phyloP scores from a whole-genome alignment of 139 green algal species.

The Dunaliella primolecta region DNA sequence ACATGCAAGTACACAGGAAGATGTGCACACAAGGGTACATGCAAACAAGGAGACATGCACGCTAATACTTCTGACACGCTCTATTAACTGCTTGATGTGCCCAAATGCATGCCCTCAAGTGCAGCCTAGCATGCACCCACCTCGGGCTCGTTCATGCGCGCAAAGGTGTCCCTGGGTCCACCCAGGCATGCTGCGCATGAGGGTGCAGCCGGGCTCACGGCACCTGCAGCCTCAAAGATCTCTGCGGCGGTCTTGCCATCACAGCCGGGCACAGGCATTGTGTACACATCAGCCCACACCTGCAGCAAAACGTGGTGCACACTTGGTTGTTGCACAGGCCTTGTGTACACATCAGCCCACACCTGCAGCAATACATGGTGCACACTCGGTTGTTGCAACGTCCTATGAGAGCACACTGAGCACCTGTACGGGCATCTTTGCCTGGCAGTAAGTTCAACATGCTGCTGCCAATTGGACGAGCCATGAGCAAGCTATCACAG shows the following conservation, averaged over 20 bases:
- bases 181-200: constrained; percentile 91
- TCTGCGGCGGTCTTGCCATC: constrained; percentile 91
- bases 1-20: too few species aligned
- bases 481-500: too few species aligned
- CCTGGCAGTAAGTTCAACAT: too few species aligned
- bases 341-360: constrained; percentile 90
- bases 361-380: constrained; percentile 70
- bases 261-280: constrained; percentile 83
- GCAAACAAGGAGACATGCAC: too few species aligned
- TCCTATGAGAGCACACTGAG: too few species aligned
- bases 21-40: too few species aligned
- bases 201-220: constrained; percentile 80
- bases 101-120: too few species aligned
- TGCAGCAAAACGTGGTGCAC: constrained; percentile 33
- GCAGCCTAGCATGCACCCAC: too few species aligned
- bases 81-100: too few species aligned
- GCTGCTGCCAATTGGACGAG: too few species aligned
- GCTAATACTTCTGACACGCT: too few species aligned
- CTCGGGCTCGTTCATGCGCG: constrained; percentile 93
- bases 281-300: constrained; percentile 95
- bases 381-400: constrained; percentile 53
- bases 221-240: constrained; percentile 92
- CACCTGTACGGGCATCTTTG: too few species aligned
- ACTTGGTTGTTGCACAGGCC: constrained; percentile 65
- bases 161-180: constrained; percentile 91